These are phyloP conservation scores for Diatrype stigma DNA, from an alignment of 2,329 filamentous ascomycete species.

Conservation along the genomic window DNA sequence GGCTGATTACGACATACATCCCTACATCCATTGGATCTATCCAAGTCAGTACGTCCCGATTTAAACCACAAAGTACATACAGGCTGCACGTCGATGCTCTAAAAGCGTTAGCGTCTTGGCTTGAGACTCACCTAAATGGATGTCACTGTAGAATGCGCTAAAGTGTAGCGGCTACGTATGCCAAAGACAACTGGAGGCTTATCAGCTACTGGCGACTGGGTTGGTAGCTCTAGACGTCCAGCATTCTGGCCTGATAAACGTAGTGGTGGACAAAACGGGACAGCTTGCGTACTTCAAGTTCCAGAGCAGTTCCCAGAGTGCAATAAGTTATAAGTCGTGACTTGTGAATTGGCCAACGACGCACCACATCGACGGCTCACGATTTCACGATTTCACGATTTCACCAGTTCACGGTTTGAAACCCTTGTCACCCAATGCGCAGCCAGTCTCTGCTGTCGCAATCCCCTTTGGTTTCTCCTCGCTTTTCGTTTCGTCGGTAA, in stretches of 20 bases:
- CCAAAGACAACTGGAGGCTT: constrained; percentile 14
- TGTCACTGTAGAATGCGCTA: too few relatives aligned
- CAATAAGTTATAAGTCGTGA: too few relatives aligned
- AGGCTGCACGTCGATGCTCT: not conserved
- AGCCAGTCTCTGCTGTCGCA: constrained; percentile 17
- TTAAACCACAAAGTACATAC: too few relatives aligned
- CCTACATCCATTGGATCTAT: not conserved
- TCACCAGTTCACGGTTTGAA: too few relatives aligned
- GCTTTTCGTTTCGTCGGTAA: constrained; percentile 6
- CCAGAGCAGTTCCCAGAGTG: too few relatives aligned
- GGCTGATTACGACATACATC: not conserved
- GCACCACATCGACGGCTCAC: too few relatives aligned
- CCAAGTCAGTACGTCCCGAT: too few relatives aligned
- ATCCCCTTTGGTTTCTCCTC: constrained; percentile 13
- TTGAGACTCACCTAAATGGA: not conserved
- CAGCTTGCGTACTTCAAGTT: not conserved
- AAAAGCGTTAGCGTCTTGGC: not conserved
- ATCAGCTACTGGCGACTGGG: constrained; percentile 4
- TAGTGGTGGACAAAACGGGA: not conserved
- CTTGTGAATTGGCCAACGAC: too few relatives aligned
- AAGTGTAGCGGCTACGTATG: constrained; percentile 26
- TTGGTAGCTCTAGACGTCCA: constrained; percentile 15
- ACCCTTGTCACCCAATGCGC: constrained; percentile 19
- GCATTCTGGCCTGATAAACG: not conserved
- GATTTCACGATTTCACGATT: too few relatives aligned